These are phyloP conservation scores for Phytophthora nicotianae DNA, from an alignment of 352 stramenopile species.

Conservation along the genomic window DNA sequence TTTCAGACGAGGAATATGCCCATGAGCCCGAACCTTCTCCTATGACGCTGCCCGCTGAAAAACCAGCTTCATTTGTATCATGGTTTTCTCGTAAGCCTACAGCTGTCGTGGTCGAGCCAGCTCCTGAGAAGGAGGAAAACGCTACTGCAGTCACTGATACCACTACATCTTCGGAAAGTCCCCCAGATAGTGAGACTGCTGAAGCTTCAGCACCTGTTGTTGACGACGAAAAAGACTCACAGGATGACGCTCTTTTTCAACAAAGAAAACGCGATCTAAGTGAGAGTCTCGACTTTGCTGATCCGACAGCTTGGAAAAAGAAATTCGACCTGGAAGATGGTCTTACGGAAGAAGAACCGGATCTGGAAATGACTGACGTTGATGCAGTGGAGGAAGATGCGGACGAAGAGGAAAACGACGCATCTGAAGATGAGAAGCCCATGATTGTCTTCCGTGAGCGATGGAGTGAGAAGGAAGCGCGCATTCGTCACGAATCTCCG, in stretches of 20 bases:
- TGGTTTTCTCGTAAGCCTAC: constrained; percentile 42
- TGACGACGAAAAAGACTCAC: constrained; percentile 27
- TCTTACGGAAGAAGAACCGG: constrained; percentile 54
- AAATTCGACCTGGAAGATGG: constrained; percentile 80
- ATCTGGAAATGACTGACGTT: constrained; percentile 37
- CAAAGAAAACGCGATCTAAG: constrained; percentile 60
- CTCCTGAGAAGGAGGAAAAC: not conserved
- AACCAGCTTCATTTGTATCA: constrained; percentile 31
- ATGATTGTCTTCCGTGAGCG: constrained; percentile 86
- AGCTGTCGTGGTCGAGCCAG: not conserved
- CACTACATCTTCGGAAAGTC: constrained; percentile 12
- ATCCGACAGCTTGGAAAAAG: constrained; percentile 70
- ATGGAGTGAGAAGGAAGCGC: constrained; percentile 78
- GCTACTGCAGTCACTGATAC: not conserved
- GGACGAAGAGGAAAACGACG: constrained; percentile 14
- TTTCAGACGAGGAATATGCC: constrained; percentile 22
- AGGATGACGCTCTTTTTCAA: constrained; percentile 36
- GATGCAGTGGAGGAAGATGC: constrained; percentile 16
- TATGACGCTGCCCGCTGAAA: constrained; percentile 12
- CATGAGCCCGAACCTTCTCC: constrained; percentile 26
- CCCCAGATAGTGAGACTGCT: constrained; percentile 1
- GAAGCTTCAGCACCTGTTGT: constrained; percentile 5
- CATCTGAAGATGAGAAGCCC: constrained; percentile 53
- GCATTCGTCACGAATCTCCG: constrained; percentile 61
- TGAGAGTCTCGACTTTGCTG: constrained; percentile 75